These are phyloP conservation scores for Lachnellula suecica DNA, from an alignment of 2,329 filamentous ascomycete genomes.

Conservation along the genomic window DNA sequence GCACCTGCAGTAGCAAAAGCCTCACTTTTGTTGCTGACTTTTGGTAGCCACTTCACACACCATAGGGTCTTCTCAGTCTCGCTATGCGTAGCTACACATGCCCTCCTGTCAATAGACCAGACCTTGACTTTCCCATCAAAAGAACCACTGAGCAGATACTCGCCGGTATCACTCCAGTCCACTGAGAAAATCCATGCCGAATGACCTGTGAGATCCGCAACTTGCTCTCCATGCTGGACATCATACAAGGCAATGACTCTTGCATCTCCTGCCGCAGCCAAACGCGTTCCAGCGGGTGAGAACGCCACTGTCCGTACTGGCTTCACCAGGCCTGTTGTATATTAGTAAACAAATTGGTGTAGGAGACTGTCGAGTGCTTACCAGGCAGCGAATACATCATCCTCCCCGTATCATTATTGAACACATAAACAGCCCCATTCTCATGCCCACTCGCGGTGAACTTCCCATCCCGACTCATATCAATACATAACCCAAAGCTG, in stretches of 20 bases:
- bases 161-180: slow-evolving; percentile 91
- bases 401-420: slow-evolving; percentile 86
- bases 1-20: slow-evolving; percentile 79
- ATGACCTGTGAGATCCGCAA: slow-evolving; percentile 79
- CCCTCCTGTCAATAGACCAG: slow-evolving; percentile 82
- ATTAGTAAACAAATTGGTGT: slow-evolving; percentile 22
- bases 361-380: slow-evolving; percentile 37
- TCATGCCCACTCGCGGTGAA: slow-evolving; percentile 92
- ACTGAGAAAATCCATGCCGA: slow-evolving; percentile 86
- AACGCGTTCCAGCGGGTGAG: slow-evolving; percentile 77
- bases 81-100: slow-evolving; percentile 89
- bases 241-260: slow-evolving; percentile 90
- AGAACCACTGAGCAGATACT: slow-evolving; percentile 83
- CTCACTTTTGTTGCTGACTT: slow-evolving; percentile 56
- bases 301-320: slow-evolving; percentile 85
- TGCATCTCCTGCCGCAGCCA: slow-evolving; percentile 89
- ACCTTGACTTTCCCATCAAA: slow-evolving; percentile 96
- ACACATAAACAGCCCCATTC: slow-evolving; percentile 88
- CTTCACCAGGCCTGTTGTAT: slow-evolving; percentile 71
- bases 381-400: slow-evolving; percentile 83
- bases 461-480: slow-evolving; percentile 75
- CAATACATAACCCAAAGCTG: slow-evolving; percentile 86
- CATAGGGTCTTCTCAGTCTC: slow-evolving; percentile 86
- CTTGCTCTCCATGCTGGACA: slow-evolving; percentile 86
- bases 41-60: slow-evolving; percentile 81